These are phyloP conservation scores for Hymenoscyphus linearis DNA, from an alignment of 2,329 filamentous ascomycete genomes.

Conservation along the genomic window DNA sequence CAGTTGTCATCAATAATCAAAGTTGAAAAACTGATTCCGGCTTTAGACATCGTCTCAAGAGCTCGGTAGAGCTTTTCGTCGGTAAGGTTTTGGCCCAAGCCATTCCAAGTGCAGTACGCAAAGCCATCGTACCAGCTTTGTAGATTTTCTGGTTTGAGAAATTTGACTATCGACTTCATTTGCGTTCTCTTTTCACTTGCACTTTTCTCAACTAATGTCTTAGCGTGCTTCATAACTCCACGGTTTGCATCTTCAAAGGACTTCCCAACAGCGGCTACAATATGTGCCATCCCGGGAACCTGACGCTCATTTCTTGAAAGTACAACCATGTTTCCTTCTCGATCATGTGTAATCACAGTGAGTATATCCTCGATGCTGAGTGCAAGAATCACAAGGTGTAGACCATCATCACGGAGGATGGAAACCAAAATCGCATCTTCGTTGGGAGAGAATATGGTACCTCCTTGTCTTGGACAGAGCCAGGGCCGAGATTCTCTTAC, in stretches of 20 bases:
- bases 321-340: conserved; percentile 4
- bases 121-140: conserved; percentile 8
- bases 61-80: conserved; percentile 6
- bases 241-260: conserved; percentile 10
- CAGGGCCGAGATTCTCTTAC: conserved; percentile 10
- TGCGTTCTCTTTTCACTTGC: background rate
- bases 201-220: background rate
- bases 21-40: conserved; percentile 13
- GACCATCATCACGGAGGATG: conserved; percentile 10
- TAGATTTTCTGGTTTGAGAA: background rate
- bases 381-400: conserved; percentile 12
- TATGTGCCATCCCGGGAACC: background rate
- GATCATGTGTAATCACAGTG: conserved; percentile 5
- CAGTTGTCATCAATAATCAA: conserved; percentile 19
- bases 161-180: conserved; percentile 1
- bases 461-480: conserved; percentile 8
- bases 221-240: conserved; percentile 9
- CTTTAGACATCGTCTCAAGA: conserved; percentile 6
- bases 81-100: conserved; percentile 12
- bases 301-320: conserved; percentile 9
- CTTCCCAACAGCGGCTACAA: conserved; percentile 9
- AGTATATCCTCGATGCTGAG: conserved; percentile 12
- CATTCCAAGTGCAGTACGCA: conserved; percentile 17
- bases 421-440: conserved; percentile 15
- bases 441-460: conserved; percentile 2